A percentile compares a stretch with the other conserved stretches of the same genome.
Conservation (phyloP, 768 basidiomycete species). For the Phylloporus sp. region DNA sequence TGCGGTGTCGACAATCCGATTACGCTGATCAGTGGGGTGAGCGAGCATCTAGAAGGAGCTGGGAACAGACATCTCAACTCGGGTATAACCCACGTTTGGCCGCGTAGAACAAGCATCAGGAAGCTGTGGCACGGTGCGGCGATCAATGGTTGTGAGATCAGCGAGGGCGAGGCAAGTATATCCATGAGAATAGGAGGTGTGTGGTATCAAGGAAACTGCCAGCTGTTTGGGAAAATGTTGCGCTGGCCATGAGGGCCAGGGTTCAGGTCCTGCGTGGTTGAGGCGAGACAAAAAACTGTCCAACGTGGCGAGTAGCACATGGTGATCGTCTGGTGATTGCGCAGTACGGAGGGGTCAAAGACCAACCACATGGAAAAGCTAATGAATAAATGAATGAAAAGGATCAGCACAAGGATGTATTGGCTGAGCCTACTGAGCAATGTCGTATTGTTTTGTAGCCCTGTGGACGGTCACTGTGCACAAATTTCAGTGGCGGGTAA, state of each 20-base stretch:
- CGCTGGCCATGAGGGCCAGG: no score
- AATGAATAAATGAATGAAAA: background rate
- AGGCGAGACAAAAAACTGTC: no score
- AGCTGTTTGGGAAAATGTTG: no score
- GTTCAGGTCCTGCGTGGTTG: no score
- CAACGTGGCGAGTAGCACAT: no score
- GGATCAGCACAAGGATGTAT: background rate
- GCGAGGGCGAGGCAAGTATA: no score
- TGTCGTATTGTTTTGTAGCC: slow-evolving; percentile 7
- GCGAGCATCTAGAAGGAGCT: slow-evolving; percentile 8
- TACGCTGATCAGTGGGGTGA: slow-evolving; percentile 31
- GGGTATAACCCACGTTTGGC: no score
- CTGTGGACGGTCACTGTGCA: slow-evolving; percentile 5
- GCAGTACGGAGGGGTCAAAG: background rate
- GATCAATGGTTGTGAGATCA: slow-evolving; percentile 49
- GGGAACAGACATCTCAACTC: slow-evolving; percentile 23
- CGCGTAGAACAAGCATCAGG: no score
- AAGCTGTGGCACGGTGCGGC: slow-evolving; percentile 34
- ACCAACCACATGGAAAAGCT: background rate
- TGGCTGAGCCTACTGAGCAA: background rate
- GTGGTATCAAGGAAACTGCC: no score
- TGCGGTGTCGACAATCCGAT: slow-evolving; percentile 47
- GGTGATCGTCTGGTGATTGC: background rate
- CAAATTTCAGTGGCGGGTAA: slow-evolving; percentile 21
- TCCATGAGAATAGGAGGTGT: slow-evolving; percentile 19